Evolutionary conservation across 306 rosid species (phyloP), one percentile per base, ranked within the genome.

Genomic region (Begonia peltatifolia): DNA sequence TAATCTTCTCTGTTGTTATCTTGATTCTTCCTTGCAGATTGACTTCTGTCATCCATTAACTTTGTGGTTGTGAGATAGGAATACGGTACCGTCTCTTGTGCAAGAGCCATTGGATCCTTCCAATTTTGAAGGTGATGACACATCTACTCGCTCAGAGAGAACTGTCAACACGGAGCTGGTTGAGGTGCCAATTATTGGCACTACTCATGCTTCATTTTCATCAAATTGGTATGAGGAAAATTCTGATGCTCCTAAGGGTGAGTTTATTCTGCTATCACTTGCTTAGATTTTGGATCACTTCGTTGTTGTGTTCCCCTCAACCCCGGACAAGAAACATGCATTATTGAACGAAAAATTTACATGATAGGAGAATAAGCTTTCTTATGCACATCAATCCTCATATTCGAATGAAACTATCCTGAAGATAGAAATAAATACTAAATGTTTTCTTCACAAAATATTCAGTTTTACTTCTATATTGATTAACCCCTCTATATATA

Each of bases 171-270:
- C 25, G 22, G 35, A 47, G 30, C 61, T 50, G 47, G 72, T 58
- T 50, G 61, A 67, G 47, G 82, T 63, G 55, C 68, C 79, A 50
- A 70, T 68, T 63, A 52, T 51, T 56, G 62, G 64, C 48, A 61
- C 38, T 30, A 7, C 52, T 23, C 68, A 61, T 52, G 57, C 73
- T 52, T 70, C 73, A 36, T 68, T 66, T 67, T 73, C 77, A 43
- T 53, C 63, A 25, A 53, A 41, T 53, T 81, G 87, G 99, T 81
- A 71, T 57, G 82, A 67, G 62, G 93, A 86, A 69, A 63, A 77
- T 57, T 52, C 48, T 60, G 93, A 79, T 69, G 96, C 93, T 53
- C 96, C 96, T 36, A 69, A 76, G 60, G 54, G 99, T 90, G 80
- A 67, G 94, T 83, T 36, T 50, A 30, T 30, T 30, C 38, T 7